Evolutionary conservation across 1,284 basidiomycete species (phyloP).

Genomic region (Cutaneotrichosporon daszewskae): DNA sequence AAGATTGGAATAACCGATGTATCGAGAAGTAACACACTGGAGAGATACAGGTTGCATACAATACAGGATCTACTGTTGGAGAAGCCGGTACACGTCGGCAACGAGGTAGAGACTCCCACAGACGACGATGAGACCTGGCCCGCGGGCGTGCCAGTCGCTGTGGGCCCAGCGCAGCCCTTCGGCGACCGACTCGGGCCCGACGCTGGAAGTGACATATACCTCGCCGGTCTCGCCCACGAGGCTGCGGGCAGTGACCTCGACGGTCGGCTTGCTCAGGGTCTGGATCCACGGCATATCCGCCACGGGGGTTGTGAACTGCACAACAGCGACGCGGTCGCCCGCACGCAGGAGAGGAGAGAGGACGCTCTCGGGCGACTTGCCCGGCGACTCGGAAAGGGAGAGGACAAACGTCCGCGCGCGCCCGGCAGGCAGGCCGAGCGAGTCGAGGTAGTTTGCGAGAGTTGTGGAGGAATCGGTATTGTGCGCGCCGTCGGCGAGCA

Average conservation of each 20-base stretch:
- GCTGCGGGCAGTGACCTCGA: constrained; percentile 45
- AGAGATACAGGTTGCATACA: not conserved
- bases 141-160: constrained; percentile 23
- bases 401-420: constrained; percentile 60
- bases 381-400: constrained; percentile 71
- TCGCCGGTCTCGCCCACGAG: constrained; percentile 23
- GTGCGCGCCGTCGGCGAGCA: constrained; percentile 91
- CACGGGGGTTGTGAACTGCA: constrained; percentile 63
- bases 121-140: constrained; percentile 57
- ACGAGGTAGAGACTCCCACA: constrained; percentile 89
- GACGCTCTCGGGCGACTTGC: constrained; percentile 67
- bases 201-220: constrained; percentile 9
- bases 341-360: constrained; percentile 58
- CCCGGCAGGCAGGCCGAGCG: constrained; percentile 41
- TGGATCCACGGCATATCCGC: constrained; percentile 89
- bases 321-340: constrained; percentile 53
- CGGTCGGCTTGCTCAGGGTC: constrained; percentile 54
- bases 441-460: constrained; percentile 65
- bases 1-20: too few species aligned
- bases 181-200: constrained; percentile 20
- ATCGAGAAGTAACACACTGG: not conserved
- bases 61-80: not conserved
- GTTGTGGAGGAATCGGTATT: constrained; percentile 75
- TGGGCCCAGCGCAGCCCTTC: constrained; percentile 27
- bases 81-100: constrained; percentile 73